A percentile compares a stretch with the other conserved stretches of the same genome.
Evolutionary conservation across 192 early-diverging fungal species (phyloP).

Genomic region (Backusella australiensis): DNA sequence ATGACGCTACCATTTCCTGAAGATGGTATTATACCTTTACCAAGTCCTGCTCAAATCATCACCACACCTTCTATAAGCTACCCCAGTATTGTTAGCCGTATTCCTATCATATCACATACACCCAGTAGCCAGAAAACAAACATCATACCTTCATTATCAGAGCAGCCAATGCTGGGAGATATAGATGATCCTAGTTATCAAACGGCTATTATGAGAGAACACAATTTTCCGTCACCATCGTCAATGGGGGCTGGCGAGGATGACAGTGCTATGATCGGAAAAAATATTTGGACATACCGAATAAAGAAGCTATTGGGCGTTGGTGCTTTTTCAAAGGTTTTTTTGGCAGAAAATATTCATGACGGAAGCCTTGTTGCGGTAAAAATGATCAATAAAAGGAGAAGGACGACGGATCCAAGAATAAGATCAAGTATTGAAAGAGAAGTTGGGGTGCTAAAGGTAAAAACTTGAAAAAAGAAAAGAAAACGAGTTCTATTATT

Average conservation of each 20-base stretch:
- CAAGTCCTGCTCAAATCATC: conserved; percentile 15
- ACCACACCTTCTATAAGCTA: neutral
- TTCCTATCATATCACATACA: conserved; percentile 30
- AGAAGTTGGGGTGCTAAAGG: conserved; percentile 33
- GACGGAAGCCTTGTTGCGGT: conserved; percentile 21
- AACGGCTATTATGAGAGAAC: conserved; percentile 5
- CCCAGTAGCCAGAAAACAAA: conserved; percentile 16
- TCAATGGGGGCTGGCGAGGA: neutral
- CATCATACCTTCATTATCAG: conserved; percentile 19
- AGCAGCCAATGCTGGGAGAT: conserved; percentile 27
- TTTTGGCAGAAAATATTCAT: conserved; percentile 23
- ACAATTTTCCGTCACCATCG: neutral
- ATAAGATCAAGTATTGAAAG: conserved; percentile 32
- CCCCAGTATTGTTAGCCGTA: neutral
- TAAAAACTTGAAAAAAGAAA: neutral
- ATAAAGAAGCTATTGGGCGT: conserved; percentile 23
- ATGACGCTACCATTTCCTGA: neutral
- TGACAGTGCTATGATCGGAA: conserved; percentile 22
- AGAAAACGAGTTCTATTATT: neutral
- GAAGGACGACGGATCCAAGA: conserved; percentile 19
- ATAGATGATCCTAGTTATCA: conserved; percentile 15
- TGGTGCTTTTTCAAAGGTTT: conserved; percentile 39
- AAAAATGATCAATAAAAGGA: conserved; percentile 27
- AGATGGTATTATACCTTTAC: conserved; percentile 27
- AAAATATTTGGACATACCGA: conserved; percentile 25